Conservation (phyloP, 768 basidiomycete genomes). For the Leccinum subgranulosum region DNA sequence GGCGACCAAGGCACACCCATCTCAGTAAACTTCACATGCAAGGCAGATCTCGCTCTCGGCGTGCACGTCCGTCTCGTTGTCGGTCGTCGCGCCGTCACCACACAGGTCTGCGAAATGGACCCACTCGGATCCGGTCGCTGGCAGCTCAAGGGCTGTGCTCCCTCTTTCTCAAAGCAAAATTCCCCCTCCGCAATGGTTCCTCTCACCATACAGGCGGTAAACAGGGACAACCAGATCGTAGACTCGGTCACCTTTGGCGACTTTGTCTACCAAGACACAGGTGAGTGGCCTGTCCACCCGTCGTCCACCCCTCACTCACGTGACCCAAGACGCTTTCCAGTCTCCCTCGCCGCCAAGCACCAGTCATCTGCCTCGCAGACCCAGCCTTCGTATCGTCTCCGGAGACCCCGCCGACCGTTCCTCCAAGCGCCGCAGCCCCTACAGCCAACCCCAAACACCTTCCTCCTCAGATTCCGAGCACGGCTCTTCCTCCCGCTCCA, state of each 20-base stretch:
- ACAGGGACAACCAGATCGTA: conserved; percentile 48
- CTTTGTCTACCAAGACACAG: conserved; percentile 59
- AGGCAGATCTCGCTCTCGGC: conserved; percentile 17
- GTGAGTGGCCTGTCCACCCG: conserved; percentile 24
- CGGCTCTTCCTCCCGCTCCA: conserved; percentile 22
- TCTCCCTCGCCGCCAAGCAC: conserved; percentile 1
- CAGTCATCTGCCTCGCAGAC: conserved; percentile 13
- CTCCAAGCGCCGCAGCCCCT: conserved; percentile 39
- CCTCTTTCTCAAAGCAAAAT: conserved; percentile 44
- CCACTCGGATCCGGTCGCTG: conserved; percentile 48
- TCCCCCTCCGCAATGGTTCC: conserved; percentile 43
- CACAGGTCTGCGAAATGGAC: conserved; percentile 58
- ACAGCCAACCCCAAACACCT: conserved; percentile 38
- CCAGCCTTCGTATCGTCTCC: conserved; percentile 30
- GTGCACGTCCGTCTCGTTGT: conserved; percentile 74
- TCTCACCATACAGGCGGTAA: conserved; percentile 62
- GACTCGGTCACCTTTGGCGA: conserved; percentile 70
- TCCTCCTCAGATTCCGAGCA: conserved; percentile 42
- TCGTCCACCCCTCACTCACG: conserved; percentile 3
- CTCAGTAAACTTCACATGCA: conserved; percentile 49
- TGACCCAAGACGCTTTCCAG: conserved; percentile 1
- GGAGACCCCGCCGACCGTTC: conserved; percentile 18
- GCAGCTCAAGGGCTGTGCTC: conserved; percentile 65
- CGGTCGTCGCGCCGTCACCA: conserved; percentile 63
- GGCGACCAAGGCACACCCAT: conserved; percentile 64